These are phyloP conservation scores for Theobroma grandiflorum DNA, from an alignment of 441 rosid genomes.

Conservation along the genomic window DNA sequence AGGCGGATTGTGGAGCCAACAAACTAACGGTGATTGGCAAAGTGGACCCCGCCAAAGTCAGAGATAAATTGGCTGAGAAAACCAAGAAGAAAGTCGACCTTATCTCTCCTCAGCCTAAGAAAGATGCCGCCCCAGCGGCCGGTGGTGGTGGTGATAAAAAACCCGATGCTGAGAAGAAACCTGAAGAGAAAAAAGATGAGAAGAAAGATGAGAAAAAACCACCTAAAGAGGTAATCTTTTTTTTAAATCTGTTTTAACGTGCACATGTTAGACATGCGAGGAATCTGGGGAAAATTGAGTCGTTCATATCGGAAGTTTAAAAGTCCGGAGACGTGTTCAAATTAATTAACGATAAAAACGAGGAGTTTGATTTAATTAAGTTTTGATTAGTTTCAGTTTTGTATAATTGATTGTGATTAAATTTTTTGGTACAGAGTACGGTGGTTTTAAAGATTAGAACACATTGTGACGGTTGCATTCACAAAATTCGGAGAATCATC, in stretches of 20 bases:
- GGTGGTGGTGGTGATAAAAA: constrained; percentile 55
- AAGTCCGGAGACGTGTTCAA: neutral
- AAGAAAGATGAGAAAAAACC: constrained; percentile 66
- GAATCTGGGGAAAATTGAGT: constrained; percentile 7
- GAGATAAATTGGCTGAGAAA: constrained; percentile 61
- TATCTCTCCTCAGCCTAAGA: constrained; percentile 71
- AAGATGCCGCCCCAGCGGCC: constrained; percentile 55
- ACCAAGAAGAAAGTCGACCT: constrained; percentile 75
- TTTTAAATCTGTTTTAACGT: neutral
- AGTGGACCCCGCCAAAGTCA: constrained; percentile 66
- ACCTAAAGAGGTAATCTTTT: constrained; percentile 78
- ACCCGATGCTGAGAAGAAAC: constrained; percentile 43
- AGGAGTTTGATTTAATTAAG: neutral
- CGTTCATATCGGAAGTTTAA: constrained; percentile 3
- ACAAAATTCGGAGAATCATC: constrained; percentile 65
- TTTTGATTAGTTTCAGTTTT: constrained; percentile 9
- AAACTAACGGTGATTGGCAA: constrained; percentile 83
- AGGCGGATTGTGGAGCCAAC: constrained; percentile 56
- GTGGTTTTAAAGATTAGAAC: constrained; percentile 72
- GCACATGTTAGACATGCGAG: constrained; percentile 38
- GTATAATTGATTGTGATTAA: constrained; percentile 17
- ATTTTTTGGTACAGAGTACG: constrained; percentile 57
- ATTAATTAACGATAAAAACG: neutral
- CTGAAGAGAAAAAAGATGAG: constrained; percentile 58
- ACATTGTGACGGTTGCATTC: constrained; percentile 85